These are phyloP conservation scores for Naganishia sp. DNA, from an alignment of 1,284 basidiomycete genomes.

Conservation along the genomic window DNA sequence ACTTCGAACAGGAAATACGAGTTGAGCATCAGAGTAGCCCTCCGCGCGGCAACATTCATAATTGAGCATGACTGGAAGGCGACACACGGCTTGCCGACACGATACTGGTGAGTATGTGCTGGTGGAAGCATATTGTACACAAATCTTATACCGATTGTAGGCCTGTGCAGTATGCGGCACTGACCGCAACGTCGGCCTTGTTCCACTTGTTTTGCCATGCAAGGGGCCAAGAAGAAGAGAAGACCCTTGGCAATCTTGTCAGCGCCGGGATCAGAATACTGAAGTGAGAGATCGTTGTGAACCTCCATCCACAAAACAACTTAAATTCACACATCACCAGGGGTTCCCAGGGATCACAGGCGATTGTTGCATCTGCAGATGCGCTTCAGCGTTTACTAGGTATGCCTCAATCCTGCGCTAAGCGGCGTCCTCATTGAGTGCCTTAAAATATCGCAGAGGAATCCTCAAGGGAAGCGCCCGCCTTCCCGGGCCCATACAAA, in stretches of 20 bases:
- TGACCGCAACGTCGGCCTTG: conserved; percentile 10
- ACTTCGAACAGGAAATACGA: conserved; percentile 4
- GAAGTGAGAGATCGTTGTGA: background rate
- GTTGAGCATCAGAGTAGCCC: conserved; percentile 3
- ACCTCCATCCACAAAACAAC: background rate
- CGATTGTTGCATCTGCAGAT: conserved; percentile 14
- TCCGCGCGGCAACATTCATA: conserved; percentile 9
- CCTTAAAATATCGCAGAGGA: background rate
- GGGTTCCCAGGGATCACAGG: background rate
- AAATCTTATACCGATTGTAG: background rate
- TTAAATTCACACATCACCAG: background rate
- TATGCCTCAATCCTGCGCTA: background rate
- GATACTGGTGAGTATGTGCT: conserved; percentile 4
- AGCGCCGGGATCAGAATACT: conserved; percentile 9
- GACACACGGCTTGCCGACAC: conserved; percentile 12
- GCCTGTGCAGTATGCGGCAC: conserved; percentile 14
- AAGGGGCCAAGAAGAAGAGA: conserved; percentile 4
- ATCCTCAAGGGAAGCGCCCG: background rate
- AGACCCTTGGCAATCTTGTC: conserved; percentile 6
- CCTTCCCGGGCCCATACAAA: background rate
- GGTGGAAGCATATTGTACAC: too few relatives aligned
- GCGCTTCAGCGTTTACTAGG: conserved; percentile 6
- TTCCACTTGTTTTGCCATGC: conserved; percentile 16
- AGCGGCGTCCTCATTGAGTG: background rate
- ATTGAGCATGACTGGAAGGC: conserved; percentile 18